phyloP scores from a whole-genome alignment of 108 stramenopile species.

The Nitzschia sp. region DNA sequence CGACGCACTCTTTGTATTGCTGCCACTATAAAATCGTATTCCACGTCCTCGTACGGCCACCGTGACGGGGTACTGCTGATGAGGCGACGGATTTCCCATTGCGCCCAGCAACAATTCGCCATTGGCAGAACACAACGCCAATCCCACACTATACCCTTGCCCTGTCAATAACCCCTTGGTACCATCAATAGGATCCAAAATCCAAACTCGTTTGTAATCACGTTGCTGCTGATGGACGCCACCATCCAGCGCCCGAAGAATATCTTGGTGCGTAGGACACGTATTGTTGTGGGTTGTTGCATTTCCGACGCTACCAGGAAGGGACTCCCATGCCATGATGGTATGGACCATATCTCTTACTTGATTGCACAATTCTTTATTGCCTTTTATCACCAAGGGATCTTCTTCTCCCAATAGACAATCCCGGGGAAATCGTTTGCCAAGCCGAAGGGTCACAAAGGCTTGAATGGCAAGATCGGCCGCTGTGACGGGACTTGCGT shows the following conservation, averaged over 20 bases:
- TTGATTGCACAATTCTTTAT: too few relatives aligned
- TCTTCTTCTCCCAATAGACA: conserved; percentile 59
- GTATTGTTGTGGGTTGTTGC: too few relatives aligned
- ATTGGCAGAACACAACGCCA: conserved; percentile 61
- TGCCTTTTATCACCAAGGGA: too few relatives aligned
- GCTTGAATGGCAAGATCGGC: conserved; percentile 71
- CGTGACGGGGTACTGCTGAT: background rate
- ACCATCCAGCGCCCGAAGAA: too few relatives aligned
- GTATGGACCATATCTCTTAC: too few relatives aligned
- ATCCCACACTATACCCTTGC: conserved; percentile 75
- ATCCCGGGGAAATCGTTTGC: conserved; percentile 37
- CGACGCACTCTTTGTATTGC: too few relatives aligned
- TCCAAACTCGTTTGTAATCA: conserved; percentile 65
- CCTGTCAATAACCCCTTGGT: conserved; percentile 86
- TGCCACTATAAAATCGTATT: background rate
- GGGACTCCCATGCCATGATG: too few relatives aligned
- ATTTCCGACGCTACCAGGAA: too few relatives aligned
- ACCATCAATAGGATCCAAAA: conserved; percentile 90
- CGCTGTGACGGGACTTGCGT: conserved; percentile 63
- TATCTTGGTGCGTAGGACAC: too few relatives aligned
- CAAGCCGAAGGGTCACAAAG: conserved; percentile 40
- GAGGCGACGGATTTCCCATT: background rate
- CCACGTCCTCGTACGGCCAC: conserved; percentile 12
- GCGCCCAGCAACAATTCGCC: background rate
- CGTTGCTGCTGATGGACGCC: conserved; percentile 2